Evolutionary conservation across 2,329 filamentous ascomycete genomes (phyloP).

Genomic region (Monosporascus sp.): DNA sequence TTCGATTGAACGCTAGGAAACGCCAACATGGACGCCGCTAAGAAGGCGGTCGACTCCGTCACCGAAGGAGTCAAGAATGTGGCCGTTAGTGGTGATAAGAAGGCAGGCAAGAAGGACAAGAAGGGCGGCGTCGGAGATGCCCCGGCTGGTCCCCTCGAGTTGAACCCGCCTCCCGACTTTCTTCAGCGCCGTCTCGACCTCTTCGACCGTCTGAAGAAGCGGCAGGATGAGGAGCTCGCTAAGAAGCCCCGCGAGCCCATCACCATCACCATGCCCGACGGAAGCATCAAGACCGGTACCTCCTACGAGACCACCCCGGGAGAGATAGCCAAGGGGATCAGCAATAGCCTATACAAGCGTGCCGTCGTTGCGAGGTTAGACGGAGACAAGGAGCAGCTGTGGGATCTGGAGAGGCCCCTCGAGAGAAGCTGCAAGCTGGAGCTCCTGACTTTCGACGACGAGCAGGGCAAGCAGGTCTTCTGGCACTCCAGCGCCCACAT

Average conservation of each 20-base stretch:
- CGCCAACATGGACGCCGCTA: constrained; percentile 39
- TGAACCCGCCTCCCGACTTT: constrained; percentile 61
- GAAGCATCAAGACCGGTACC: constrained; percentile 65
- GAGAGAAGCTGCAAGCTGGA: constrained; percentile 84
- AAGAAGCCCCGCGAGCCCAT: constrained; percentile 69
- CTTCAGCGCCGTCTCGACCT: constrained; percentile 78
- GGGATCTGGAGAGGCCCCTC: constrained; percentile 87
- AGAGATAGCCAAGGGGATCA: constrained; percentile 72
- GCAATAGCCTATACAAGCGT: constrained; percentile 78
- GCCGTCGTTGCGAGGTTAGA: constrained; percentile 84
- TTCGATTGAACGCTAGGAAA: background rate
- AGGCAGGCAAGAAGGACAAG: constrained; percentile 40
- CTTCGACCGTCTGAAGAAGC: constrained; percentile 83
- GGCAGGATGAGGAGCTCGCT: constrained; percentile 72
- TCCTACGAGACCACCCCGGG: constrained; percentile 90
- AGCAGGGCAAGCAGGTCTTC: constrained; percentile 84
- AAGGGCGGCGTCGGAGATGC: constrained; percentile 30
- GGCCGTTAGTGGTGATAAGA: constrained; percentile 28
- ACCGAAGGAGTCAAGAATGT: constrained; percentile 49
- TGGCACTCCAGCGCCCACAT: constrained; percentile 97
- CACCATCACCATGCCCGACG: constrained; percentile 67
- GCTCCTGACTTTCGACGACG: constrained; percentile 71
- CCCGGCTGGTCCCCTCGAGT: constrained; percentile 40
- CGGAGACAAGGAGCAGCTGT: constrained; percentile 64
- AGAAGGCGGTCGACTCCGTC: constrained; percentile 39